These are phyloP conservation scores for Botrytis tulipae DNA, from an alignment of 2,329 filamentous ascomycete genomes.

Conservation along the genomic window DNA sequence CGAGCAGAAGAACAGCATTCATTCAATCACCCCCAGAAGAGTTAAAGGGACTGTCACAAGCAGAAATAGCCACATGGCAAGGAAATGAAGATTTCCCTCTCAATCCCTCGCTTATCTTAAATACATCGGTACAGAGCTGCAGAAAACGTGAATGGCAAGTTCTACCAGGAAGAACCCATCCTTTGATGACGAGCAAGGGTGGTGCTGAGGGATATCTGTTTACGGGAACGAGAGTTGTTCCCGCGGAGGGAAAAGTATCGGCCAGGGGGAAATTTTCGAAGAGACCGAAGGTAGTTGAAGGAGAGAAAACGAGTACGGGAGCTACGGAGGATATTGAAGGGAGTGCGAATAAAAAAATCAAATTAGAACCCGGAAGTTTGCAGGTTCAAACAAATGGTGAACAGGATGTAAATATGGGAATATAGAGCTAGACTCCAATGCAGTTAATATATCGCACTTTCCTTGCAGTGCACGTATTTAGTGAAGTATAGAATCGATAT, in stretches of 20 bases:
- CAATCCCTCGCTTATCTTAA: slow-evolving; percentile 81
- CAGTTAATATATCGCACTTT: not conserved
- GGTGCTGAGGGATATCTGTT: slow-evolving; percentile 91
- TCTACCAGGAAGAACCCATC: slow-evolving; percentile 86
- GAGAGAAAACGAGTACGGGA: slow-evolving; percentile 15
- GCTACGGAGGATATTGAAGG: not conserved
- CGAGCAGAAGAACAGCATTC: slow-evolving; percentile 76
- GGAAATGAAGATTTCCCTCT: slow-evolving; percentile 77
- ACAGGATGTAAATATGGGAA: slow-evolving; percentile 17
- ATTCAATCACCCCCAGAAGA: slow-evolving; percentile 52
- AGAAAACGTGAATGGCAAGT: slow-evolving; percentile 84
- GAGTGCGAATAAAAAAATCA: slow-evolving; percentile 20
- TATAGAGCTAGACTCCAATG: slow-evolving; percentile 7
- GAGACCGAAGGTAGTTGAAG: slow-evolving; percentile 27
- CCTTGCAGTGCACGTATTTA: not conserved
- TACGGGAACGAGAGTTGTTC: slow-evolving; percentile 76
- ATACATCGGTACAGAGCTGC: slow-evolving; percentile 76
- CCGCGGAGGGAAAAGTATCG: slow-evolving; percentile 74
- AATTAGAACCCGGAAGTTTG: slow-evolving; percentile 5
- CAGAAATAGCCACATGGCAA: slow-evolving; percentile 55
- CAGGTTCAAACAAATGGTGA: slow-evolving; percentile 18
- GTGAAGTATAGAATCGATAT: slow-evolving; percentile 3
- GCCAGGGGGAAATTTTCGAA: slow-evolving; percentile 70
- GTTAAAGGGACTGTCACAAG: slow-evolving; percentile 41
- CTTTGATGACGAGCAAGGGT: slow-evolving; percentile 84